These are phyloP conservation scores for Nepenthes alata DNA, from an alignment of 179 eudicot species.

Conservation along the genomic window DNA sequence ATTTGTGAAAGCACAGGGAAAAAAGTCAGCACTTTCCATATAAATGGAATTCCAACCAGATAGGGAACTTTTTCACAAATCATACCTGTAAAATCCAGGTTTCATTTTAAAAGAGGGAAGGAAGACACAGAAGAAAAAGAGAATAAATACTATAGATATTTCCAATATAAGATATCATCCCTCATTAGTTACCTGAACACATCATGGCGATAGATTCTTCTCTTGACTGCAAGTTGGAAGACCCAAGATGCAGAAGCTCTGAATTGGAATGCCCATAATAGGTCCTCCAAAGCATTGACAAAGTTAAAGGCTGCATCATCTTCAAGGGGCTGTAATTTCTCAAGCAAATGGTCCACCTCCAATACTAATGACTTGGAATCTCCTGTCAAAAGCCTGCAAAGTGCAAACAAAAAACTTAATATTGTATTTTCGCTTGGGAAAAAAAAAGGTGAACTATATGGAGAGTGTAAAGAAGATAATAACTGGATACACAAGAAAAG, in stretches of 20 bases:
- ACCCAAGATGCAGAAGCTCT: conserved; percentile 95
- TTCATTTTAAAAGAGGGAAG: no score
- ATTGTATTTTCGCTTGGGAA: neutral
- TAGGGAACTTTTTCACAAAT: no score
- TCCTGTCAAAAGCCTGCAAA: conserved; percentile 60
- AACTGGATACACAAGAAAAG: neutral
- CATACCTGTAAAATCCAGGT: no score
- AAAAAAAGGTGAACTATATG: neutral
- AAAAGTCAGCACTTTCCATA: no score
- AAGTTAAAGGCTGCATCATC: conserved; percentile 85
- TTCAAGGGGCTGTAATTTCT: conserved; percentile 52
- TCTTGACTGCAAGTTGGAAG: conserved; percentile 77
- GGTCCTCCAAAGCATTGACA: conserved; percentile 91
- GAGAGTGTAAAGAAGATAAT: neutral
- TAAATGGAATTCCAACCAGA: no score
- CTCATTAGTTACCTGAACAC: conserved; percentile 54
- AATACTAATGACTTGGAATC: conserved; percentile 44
- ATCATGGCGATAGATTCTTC: conserved; percentile 51
- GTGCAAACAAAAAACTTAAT: neutral
- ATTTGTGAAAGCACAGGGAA: no score
- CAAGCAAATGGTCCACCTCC: conserved; percentile 53
- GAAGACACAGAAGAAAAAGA: no score
- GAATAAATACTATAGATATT: no score
- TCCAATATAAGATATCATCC: neutral
- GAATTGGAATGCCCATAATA: conserved; percentile 90